phyloP scores from a whole-genome alignment of 2,329 filamentous ascomycete genomes.

The Aspergillus flavus region DNA sequence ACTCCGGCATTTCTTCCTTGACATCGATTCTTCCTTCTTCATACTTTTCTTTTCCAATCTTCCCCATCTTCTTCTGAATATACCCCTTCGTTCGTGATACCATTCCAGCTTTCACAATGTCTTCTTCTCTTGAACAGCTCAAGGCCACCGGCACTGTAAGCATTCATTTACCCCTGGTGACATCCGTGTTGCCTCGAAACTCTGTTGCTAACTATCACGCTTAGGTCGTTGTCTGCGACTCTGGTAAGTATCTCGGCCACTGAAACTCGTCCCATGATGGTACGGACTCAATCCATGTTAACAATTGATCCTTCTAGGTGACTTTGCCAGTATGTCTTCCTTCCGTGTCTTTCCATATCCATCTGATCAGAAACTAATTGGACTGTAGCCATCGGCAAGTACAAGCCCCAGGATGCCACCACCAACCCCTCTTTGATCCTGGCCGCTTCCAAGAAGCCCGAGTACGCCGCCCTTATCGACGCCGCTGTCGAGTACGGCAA shows the following conservation, averaged over 20 bases:
- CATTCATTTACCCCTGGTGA: slow-evolving; percentile 33
- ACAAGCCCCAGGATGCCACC: slow-evolving; percentile 99
- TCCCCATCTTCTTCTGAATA: slow-evolving; percentile 8
- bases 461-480: slow-evolving; percentile 93
- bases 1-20: slow-evolving; percentile 12
- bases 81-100: slow-evolving; percentile 5
- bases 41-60: slow-evolving; percentile 10
- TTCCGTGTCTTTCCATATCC: slow-evolving; percentile 13
- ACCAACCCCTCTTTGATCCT: slow-evolving; percentile 99
- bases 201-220: slow-evolving; percentile 19
- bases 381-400: slow-evolving; percentile 85
- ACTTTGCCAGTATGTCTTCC: slow-evolving; percentile 71
- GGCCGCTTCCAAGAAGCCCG: slow-evolving; percentile 95
- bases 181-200: not conserved
- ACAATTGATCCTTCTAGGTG: slow-evolving; percentile 54
- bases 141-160: slow-evolving; percentile 95
- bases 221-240: slow-evolving; percentile 94
- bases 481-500: slow-evolving; percentile 84
- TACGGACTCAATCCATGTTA: slow-evolving; percentile 31
- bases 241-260: slow-evolving; percentile 63
- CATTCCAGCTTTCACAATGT: slow-evolving; percentile 58
- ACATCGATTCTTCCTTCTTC: slow-evolving; percentile 12
- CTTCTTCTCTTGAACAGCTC: slow-evolving; percentile 91
- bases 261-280: not conserved
- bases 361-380: not conserved